Evolutionary conservation across 2,329 filamentous ascomycete genomes (phyloP).

Genomic region (Aspergillus phoenicis): DNA sequence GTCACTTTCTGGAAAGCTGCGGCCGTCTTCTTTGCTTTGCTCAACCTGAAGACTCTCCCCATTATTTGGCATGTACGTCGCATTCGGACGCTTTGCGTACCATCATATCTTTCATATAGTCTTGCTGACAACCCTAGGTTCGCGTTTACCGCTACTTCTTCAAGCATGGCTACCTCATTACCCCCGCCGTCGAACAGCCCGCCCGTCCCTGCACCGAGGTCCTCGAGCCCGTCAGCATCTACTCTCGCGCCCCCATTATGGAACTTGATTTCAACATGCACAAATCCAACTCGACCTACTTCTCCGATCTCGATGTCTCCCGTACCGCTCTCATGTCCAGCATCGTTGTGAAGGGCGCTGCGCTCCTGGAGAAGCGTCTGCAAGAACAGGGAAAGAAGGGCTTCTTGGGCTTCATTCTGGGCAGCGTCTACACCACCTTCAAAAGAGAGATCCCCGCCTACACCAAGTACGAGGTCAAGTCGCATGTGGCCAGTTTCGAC

Average conservation of each 20-base stretch:
- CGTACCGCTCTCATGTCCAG: conserved; percentile 75
- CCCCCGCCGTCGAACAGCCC: conserved; percentile 40
- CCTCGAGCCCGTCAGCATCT: conserved; percentile 69
- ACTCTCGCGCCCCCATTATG: conserved; percentile 65
- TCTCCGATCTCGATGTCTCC: conserved; percentile 77
- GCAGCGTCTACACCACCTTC: conserved; percentile 71
- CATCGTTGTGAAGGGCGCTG: conserved; percentile 60
- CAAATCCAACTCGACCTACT: conserved; percentile 81
- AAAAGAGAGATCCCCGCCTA: conserved; percentile 69
- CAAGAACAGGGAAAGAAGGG: conserved; percentile 49
- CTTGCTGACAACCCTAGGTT: conserved; percentile 41
- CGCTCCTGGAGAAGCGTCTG: conserved; percentile 53
- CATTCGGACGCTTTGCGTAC: not conserved
- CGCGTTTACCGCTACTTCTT: conserved; percentile 61
- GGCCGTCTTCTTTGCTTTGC: conserved; percentile 28
- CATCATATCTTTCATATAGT: not conserved
- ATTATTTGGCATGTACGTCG: conserved; percentile 36
- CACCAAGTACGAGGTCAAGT: conserved; percentile 71
- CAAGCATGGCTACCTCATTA: conserved; percentile 53
- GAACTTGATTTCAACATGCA: conserved; percentile 84
- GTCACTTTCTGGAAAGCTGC: conserved; percentile 27
- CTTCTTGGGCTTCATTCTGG: conserved; percentile 66
- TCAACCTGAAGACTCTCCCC: conserved; percentile 33
- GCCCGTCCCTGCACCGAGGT: conserved; percentile 51
- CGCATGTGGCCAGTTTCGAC: conserved; percentile 69